phyloP scores from a whole-genome alignment of 1,284 basidiomycete genomes.

The Trametes pubescens region DNA sequence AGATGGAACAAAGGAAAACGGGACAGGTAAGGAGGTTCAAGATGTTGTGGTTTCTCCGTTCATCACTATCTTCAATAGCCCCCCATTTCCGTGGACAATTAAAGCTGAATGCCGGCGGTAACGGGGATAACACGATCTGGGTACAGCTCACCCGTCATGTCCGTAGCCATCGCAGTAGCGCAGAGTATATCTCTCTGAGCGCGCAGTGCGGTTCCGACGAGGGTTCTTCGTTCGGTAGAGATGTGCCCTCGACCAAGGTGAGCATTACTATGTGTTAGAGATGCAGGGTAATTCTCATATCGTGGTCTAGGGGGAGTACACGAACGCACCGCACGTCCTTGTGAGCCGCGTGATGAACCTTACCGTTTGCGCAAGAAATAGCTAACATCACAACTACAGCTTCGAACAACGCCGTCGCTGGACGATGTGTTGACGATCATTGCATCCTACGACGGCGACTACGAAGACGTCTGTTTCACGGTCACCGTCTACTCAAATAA shows the following conservation, averaged over 20 bases:
- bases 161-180: constrained; percentile 58
- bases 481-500: constrained; percentile 62
- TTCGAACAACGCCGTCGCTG: constrained; percentile 45
- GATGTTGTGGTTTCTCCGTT: no score
- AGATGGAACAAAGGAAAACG: constrained; percentile 4
- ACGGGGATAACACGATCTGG: constrained; percentile 64
- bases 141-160: constrained; percentile 84
- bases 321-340: constrained; percentile 80
- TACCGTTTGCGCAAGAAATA: background rate
- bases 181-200: constrained; percentile 80
- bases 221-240: constrained; percentile 6
- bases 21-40: constrained; percentile 4
- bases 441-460: constrained; percentile 70
- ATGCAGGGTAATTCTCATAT: background rate
- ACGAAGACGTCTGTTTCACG: constrained; percentile 69
- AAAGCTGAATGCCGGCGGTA: constrained; percentile 18
- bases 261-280: background rate
- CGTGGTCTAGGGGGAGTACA: constrained; percentile 68
- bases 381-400: constrained; percentile 33
- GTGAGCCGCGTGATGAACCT: constrained; percentile 48
- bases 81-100: constrained; percentile 41
- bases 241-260: constrained; percentile 35
- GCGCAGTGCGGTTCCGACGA: constrained; percentile 53
- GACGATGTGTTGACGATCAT: constrained; percentile 61
- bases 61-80: constrained; percentile 30